Base-by-base conservation (phyloP, 805 yeast species). In the Wickerhamomyces sydowiorum region DNA sequence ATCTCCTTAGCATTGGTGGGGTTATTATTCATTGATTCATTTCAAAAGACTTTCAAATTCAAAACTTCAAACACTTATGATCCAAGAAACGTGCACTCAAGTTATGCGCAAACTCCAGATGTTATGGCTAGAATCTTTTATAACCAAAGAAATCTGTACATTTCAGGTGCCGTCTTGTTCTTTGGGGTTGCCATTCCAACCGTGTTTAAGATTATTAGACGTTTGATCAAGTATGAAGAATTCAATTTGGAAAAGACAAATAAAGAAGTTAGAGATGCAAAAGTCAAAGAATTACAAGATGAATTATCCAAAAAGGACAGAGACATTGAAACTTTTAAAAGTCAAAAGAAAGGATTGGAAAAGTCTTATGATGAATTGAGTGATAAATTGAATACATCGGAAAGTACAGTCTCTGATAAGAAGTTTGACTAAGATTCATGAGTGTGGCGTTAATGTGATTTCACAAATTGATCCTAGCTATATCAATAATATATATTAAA, bases 131-230 rank as follows among this genome's bases (percentile, higher is more conserved):
- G 76, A 37, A 75, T 79, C 46, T 79, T 81, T 43, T 80, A 78
- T 51, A 70, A 80, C 31, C 86, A 80, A 57, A 67, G 86, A 55
- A 80, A 80, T 49, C 65, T 77, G 33, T 80, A 80, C 56, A 68
- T 80, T 41, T 71, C 79, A 14, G 86, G 86, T 8, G 82, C 81
- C 8, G 80, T 78, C 5, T 59, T 80, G 44, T 80, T 75, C 58
- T 69, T 77, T 52, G 67, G 64, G 43, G 48, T 79, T 37, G 76
- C 81, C 9, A 78, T 78, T 43, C 70, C 68, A 29, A 76, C 82
- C 0, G 76, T 78, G 37, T 63, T 73, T 48, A 69, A 72, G 30
- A 69, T 80, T 40, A 67, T 79, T 37, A 67, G 65, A 45, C 75
- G 77, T 57, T 62, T 80, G 58, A 75, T 77, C 32, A 65, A 70